Conservation (phyloP, 192 early-diverging fungal genomes). For the Coemansia sp. region DNA sequence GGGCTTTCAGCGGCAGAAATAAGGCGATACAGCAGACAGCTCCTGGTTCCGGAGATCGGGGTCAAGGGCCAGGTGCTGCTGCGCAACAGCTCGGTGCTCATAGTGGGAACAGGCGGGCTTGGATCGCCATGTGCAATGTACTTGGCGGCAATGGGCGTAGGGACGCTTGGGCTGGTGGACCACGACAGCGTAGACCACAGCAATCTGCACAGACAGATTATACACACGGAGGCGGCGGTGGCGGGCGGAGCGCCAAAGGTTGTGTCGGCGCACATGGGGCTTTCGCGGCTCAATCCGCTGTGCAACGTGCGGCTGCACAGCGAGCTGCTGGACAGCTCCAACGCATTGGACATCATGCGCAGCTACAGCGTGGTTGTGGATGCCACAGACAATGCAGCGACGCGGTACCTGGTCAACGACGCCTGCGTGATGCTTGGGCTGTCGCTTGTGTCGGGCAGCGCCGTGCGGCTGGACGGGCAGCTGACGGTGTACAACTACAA, state of each 20-base stretch:
- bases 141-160: conserved; percentile 86
- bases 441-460: conserved; percentile 87
- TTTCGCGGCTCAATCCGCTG: conserved; percentile 64
- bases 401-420: conserved; percentile 93
- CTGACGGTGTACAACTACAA: conserved; percentile 92
- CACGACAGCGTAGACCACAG: conserved; percentile 88
- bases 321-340: conserved; percentile 74
- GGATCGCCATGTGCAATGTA: conserved; percentile 88
- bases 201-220: conserved; percentile 94
- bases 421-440: conserved; percentile 81
- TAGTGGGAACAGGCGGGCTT: conserved; percentile 95
- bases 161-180: conserved; percentile 86
- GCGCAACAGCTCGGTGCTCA: conserved; percentile 70
- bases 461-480: conserved; percentile 91
- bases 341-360: conserved; percentile 72
- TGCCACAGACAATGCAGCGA: conserved; percentile 92
- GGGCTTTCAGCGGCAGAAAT: conserved; percentile 70
- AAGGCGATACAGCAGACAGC: conserved; percentile 79
- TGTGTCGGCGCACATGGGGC: conserved; percentile 63
- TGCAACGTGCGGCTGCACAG: conserved; percentile 67
- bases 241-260: conserved; percentile 67
- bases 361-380: conserved; percentile 88
- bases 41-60: conserved; percentile 78
- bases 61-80: conserved; percentile 73
- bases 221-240: conserved; percentile 77